phyloP scores from a whole-genome alignment of 2,329 filamentous ascomycete genomes.

The Aspergillus sp. region DNA sequence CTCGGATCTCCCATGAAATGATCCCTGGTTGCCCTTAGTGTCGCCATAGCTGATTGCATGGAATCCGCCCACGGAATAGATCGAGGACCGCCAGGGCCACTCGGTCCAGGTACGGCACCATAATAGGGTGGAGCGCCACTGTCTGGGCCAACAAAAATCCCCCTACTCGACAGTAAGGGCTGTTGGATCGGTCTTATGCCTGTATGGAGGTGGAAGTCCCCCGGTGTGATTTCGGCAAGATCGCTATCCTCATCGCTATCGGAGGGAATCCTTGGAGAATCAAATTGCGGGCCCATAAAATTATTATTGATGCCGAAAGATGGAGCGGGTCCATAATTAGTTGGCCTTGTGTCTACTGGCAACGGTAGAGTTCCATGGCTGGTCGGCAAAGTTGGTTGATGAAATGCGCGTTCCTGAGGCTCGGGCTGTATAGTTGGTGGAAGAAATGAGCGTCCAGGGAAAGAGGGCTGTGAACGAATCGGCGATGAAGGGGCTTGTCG shows the following conservation, averaged over 20 bases:
- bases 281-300: not conserved
- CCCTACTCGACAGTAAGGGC: not conserved
- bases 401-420: no score
- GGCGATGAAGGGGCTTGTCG: conserved; percentile 4
- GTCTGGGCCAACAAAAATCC: not conserved
- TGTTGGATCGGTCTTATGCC: not conserved
- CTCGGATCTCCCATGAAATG: not conserved
- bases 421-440: not conserved
- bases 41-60: conserved; percentile 22
- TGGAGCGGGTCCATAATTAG: not conserved
- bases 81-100: not conserved
- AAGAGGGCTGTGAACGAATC: conserved; percentile 5
- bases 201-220: conserved; percentile 18
- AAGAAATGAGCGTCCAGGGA: conserved; percentile 1
- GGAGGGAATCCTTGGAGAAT: not conserved
- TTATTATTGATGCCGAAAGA: not conserved
- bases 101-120: conserved; percentile 1
- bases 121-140: not conserved
- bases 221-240: conserved; percentile 31
- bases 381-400: not conserved
- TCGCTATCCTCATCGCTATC: conserved; percentile 33
- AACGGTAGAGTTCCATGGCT: not conserved
- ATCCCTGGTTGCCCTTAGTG: conserved; percentile 17
- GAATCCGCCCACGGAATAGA: conserved; percentile 16
- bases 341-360: not conserved